Base-by-base conservation (phyloP, 805 yeast species). In the Metschnikowia sp. region DNA sequence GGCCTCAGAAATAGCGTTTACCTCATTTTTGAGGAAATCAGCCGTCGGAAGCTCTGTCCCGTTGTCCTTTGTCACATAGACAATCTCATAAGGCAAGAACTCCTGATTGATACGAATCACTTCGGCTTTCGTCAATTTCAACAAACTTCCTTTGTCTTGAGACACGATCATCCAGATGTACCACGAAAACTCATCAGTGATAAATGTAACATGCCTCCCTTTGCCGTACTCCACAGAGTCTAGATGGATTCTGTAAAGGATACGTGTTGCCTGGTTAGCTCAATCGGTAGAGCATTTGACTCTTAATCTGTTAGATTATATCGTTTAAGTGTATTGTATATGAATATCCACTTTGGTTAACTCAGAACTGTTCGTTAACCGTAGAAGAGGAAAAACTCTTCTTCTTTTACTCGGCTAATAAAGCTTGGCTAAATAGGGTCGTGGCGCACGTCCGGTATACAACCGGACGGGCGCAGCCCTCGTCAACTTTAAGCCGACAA, bases 41-140 rank as follows among this genome's bases (percentile, higher is more conserved):
- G 39, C n/a, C 13, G 38, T 18, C 9, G 44, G 44, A 8, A 41
- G 30, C 19, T 41, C 44, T 2, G 44, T 41, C 11, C 44, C 44
- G 31, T 41, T 41, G 18, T 41, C 44, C 33, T 35, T 34, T 4
- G 34, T 28, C 10, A 34, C 15, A n/a, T 28, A 35, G 10, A 41
- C 31, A 28, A 32, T 4, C 29, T 41, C 15, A 11, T 5, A 26
- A 15, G 39, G 39, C 4, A 10, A 15, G 29, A 10, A 40, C 15
- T 34, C 39, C 19, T 28, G 10, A 13, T 41, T 34, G 34, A 34
- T 13, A 8, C 29, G 39, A n/a, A 15, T 18, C 4, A 40, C 5
- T 18, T 15, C n/a, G 30, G 5, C 11, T 19, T 40, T 32, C 26
- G 6, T 15, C 6, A 15, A 13, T 19, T 15, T n/a, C 8, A 11